Evolutionary conservation across 2,329 filamentous ascomycete genomes (phyloP), one percentile per base, ranked within the genome.

Genomic region (Hymenoscyphus repandus): DNA sequence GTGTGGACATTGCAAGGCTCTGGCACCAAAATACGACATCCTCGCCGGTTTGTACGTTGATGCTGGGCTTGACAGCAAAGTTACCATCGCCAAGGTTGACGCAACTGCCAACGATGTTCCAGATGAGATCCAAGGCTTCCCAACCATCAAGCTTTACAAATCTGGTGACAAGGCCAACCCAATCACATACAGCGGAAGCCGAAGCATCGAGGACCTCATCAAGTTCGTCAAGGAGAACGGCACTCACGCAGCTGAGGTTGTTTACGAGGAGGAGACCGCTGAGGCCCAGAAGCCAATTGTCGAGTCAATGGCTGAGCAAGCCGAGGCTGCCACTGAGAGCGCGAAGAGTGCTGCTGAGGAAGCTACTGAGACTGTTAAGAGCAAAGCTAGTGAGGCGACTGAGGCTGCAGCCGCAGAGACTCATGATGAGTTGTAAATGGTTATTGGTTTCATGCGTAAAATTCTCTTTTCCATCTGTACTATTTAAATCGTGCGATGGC

Each of bases 1-100:
- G 93, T 99, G 93, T 71, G 93, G 93, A 64, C 93, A 99, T 83
- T 99, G 93, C 89, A 97, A 97, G 83, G 91, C 83, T 72, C 86
- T 99, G 56, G 92, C 93, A 51, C 93, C 93, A 65, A 86, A 96
- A 72, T 99, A 96, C 72, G 93, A 99, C 58, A 89, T 96, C 71
- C 87, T 99, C 53, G 93, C 82, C 50, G 72, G 78, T 53, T 77
- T 83, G 53, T 96, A 90, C 75, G 77, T 82, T 81, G 72, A 79
- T 74, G 63, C 82, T 82, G 85, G 88, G 62, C 86, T 84, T 73
- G 87, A 88, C 71, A 78, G 84, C 74, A 85, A 90, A 74, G 88
- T 99, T 53, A 78, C 93, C 64, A 88, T 99, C 68, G 93, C 91
- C 73, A 99, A 99, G 86, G 86, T 99, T 62, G 93, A 99, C 68